A percentile compares a stretch with the other conserved stretches of the same genome.
phyloP scores from a whole-genome alignment of 2,329 filamentous ascomycete genomes.

The Alternaria rosae region DNA sequence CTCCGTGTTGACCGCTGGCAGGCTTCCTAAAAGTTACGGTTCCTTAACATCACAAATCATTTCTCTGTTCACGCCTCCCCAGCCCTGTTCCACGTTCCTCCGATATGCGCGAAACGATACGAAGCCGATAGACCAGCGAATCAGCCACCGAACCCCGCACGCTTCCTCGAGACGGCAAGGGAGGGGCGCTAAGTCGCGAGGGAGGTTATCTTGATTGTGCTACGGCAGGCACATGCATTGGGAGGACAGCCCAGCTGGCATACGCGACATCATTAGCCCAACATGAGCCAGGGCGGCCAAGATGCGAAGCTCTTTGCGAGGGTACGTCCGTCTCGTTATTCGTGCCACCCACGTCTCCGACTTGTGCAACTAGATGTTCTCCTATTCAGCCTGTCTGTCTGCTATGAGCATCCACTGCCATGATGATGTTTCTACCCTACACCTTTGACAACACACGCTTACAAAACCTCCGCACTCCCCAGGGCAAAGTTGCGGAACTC shows the following conservation, averaged over 20 bases:
- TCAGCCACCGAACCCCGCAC: constrained; percentile 23
- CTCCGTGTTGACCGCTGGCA: constrained; percentile 30
- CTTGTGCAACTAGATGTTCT: constrained; percentile 11
- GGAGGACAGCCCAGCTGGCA: constrained; percentile 23
- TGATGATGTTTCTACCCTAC: constrained; percentile 51
- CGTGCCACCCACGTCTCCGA: constrained; percentile 27
- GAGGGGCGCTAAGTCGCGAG: constrained; percentile 39
- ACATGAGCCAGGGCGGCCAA: constrained; percentile 75
- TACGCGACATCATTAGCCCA: constrained; percentile 42
- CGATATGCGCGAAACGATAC: constrained; percentile 30
- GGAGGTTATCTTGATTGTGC: constrained; percentile 31
- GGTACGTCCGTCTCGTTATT: constrained; percentile 65
- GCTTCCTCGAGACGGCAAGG: constrained; percentile 17
- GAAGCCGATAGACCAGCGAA: constrained; percentile 15
- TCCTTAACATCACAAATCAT: constrained; percentile 8
- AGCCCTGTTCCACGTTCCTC: not conserved
- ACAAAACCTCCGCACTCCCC: constrained; percentile 59
- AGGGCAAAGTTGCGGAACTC: constrained; percentile 99
- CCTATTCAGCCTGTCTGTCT: constrained; percentile 1
- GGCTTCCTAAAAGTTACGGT: constrained; percentile 23
- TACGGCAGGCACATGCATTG: constrained; percentile 45
- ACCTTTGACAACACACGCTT: constrained; percentile 55
- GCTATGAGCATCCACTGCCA: constrained; percentile 15
- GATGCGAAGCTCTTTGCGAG: constrained; percentile 99
- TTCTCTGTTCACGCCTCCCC: not conserved